Evolutionary conservation across 2,329 filamentous ascomycete genomes (phyloP), one percentile per base, ranked within the genome.

Genomic region (Atkinsonella hypoxylon): DNA sequence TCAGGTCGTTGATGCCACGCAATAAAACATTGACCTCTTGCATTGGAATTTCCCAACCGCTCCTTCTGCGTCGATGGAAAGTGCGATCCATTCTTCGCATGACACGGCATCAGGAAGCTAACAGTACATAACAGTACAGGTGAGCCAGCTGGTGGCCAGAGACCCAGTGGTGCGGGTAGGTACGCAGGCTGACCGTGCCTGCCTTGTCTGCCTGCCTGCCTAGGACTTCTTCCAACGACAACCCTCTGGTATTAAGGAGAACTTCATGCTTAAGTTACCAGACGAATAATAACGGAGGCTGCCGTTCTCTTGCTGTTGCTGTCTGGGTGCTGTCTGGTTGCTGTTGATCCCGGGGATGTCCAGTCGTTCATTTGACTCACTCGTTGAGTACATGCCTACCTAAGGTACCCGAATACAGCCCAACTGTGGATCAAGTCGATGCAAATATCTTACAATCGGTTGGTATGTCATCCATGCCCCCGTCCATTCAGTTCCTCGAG

Each of bases 401-500:
- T 5, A n/a, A 18, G 20, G 42, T 46, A 45, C 52, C 26, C 26
- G 26, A 53, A 18, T 31, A 47, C 41, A 43, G 49, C 52, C 49
- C 46, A 50, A 51, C 42, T 53, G 52, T 53, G 52, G 52, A 53
- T 51, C 52, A 20, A 17, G 31, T 22, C 30, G 13, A 36, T 36
- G 34, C 34, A 36, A 32, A 36, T 15, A 36, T 15, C 15, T 36
- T 26, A 7, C 26, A 5, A 6, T 26, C 4, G 26, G 26, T 26
- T 26, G 26, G 26, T 26, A 26, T 26, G 26, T 26, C 26, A 26
- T 26, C 26, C 26, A 26, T 26, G 8, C 26, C 26, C 26, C 26
- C 26, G 26, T 26, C 26, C 26, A 26, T 26, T 26, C 26, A 36
- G 34, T 36, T 36, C 34, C 34, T 36, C 34, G 34, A 22, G 20